A percentile compares a stretch with the other conserved stretches of the same genome.
phyloP scores from a whole-genome alignment of 345 rosid species.

The Linum usitatissimum region DNA sequence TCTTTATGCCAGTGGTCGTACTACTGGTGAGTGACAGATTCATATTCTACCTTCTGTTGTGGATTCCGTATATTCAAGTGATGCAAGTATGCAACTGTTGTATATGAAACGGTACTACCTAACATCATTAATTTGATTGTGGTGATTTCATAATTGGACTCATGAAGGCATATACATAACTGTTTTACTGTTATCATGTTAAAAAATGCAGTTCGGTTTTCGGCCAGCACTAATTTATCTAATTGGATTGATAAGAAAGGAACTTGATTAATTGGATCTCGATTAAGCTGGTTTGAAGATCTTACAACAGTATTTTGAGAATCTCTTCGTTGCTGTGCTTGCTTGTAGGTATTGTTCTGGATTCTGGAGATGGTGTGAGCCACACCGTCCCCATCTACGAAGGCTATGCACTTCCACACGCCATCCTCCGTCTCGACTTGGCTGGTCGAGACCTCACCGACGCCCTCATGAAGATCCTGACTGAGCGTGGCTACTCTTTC shows the following conservation, averaged over 20 bases:
- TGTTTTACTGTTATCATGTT: neutral
- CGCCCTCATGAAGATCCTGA: conserved; percentile 6
- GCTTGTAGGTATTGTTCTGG: conserved; percentile 2
- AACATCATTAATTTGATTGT: neutral
- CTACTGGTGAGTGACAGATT: neutral
- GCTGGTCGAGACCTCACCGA: conserved; percentile 5
- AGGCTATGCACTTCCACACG: conserved; percentile 5
- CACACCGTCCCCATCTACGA: conserved; percentile 8
- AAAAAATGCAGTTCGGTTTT: neutral
- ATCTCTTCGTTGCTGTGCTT: neutral
- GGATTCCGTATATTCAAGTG: neutral
- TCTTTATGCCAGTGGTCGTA: conserved; percentile 6
- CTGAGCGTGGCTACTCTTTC: conserved; percentile 6
- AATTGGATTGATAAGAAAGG: neutral
- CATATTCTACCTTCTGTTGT: neutral
- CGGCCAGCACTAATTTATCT: neutral
- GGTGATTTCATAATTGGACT: neutral
- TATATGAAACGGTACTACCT: neutral
- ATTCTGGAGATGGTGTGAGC: conserved; percentile 5
- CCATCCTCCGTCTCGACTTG: conserved; percentile 1
- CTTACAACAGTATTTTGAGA: too few relatives aligned
- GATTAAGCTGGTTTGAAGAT: too few relatives aligned
- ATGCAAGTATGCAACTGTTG: neutral
- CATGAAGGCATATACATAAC: neutral
- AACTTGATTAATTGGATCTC: neutral